phyloP scores from a whole-genome alignment of 2,329 filamentous ascomycete species.

The Colletotrichum sp. region DNA sequence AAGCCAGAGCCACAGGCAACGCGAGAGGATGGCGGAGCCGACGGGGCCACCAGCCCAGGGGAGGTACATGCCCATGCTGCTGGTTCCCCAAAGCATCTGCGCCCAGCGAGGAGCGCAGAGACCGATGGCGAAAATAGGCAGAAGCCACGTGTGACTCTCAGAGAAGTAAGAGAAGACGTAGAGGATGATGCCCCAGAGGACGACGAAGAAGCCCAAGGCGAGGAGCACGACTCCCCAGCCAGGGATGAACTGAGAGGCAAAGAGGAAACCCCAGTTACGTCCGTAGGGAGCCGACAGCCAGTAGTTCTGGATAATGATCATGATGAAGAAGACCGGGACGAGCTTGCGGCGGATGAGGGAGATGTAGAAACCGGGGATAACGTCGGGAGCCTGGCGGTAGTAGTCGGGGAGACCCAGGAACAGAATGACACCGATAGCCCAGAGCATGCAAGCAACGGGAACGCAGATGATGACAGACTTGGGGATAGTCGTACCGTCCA shows the following conservation, averaged over 20 bases:
- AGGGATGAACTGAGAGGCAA: slow-evolving; percentile 60
- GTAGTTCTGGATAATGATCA: slow-evolving; percentile 70
- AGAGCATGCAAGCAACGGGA: slow-evolving; percentile 63
- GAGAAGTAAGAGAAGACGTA: slow-evolving; percentile 59
- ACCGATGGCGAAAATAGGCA: slow-evolving; percentile 71
- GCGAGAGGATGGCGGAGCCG: slow-evolving; percentile 60
- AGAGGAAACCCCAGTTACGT: slow-evolving; percentile 71
- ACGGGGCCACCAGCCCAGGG: slow-evolving; percentile 63
- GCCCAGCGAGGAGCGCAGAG: slow-evolving; percentile 70
- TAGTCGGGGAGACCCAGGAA: slow-evolving; percentile 69
- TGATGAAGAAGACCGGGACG: slow-evolving; percentile 70
- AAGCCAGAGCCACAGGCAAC: slow-evolving; percentile 65
- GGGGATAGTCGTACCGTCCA: slow-evolving; percentile 37
- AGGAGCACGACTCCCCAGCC: slow-evolving; percentile 63
- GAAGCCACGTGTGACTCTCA: slow-evolving; percentile 67
- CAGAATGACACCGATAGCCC: slow-evolving; percentile 58
- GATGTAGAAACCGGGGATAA: slow-evolving; percentile 69
- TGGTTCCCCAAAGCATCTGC: slow-evolving; percentile 71
- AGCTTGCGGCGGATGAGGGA: slow-evolving; percentile 68
- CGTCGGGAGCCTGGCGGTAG: slow-evolving; percentile 68
- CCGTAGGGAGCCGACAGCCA: slow-evolving; percentile 71
- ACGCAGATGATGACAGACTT: slow-evolving; percentile 52
- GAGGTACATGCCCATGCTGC: slow-evolving; percentile 63
- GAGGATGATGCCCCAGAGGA: slow-evolving; percentile 60
- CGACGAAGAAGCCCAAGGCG: slow-evolving; percentile 57